Conservation (phyloP, 768 basidiomycete genomes). For the Coprinellus micaceus region DNA sequence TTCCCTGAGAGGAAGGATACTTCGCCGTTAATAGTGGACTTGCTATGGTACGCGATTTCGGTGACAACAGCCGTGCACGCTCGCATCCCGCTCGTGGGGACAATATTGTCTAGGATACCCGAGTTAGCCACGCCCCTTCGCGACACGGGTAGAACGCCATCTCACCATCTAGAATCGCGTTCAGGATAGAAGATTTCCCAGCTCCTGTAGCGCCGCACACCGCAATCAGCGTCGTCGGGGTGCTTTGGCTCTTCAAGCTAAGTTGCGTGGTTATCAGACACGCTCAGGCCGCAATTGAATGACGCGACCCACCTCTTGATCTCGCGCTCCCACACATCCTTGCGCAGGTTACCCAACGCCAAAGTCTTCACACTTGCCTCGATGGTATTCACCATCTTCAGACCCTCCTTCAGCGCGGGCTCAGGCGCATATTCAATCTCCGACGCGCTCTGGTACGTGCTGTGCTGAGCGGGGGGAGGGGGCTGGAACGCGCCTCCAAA, state of each 20-base stretch:
- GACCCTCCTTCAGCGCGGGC: conserved; percentile 44
- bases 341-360: conserved; percentile 49
- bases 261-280: no score
- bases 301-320: conserved; percentile 38
- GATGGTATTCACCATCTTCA: conserved; percentile 50
- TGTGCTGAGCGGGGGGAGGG: conserved; percentile 23
- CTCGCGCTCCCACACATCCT: conserved; percentile 58
- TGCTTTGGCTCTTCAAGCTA: conserved; percentile 47
- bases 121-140: conserved; percentile 2
- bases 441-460: conserved; percentile 29
- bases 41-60: conserved; percentile 53
- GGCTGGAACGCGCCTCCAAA: conserved; percentile 15
- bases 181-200: conserved; percentile 59
- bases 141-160: background rate
- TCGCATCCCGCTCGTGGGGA: conserved; percentile 68
- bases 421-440: conserved; percentile 51
- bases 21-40: conserved; percentile 54
- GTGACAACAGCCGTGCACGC: conserved; percentile 68
- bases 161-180: conserved; percentile 57
- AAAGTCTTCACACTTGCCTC: conserved; percentile 40
- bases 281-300: conserved; percentile 2
- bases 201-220: conserved; percentile 63
- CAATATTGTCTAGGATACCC: conserved; percentile 47
- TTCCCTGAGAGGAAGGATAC: conserved; percentile 52
- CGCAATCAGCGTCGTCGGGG: conserved; percentile 59